Base-by-base conservation (phyloP, 2,329 filamentous ascomycete genomes). In the Stemphylium lycopersici region DNA sequence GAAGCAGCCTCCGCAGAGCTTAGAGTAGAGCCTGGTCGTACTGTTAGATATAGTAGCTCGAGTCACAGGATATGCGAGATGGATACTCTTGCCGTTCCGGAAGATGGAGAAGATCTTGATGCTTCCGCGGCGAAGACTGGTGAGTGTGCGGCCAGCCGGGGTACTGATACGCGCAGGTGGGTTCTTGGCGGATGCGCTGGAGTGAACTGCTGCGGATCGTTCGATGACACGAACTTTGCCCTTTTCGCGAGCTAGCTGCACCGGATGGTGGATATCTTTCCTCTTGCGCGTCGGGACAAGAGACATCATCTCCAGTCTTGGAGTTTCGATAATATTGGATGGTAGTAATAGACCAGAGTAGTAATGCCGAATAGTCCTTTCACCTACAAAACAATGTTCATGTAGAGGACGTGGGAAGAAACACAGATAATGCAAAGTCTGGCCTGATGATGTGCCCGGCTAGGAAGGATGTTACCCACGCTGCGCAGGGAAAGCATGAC, bases 91-190 rank as follows among this genome's bases (percentile, higher is more conserved):
- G 29, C 62, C 61, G 48, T 56, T 65, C n/a, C 71, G 66, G 36
- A 75, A 73, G 42, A 73, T 65, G 8, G 72, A 73, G 43, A 73
- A 62, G 43, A 75, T 64, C 52, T 62, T 72, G 47, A 73, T 47
- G 52, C 71, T 68, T 45, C 68, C 65, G 36, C 65, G 65, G 15
- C 71, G 70, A 22, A 75, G 47, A 24, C 63, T 69, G 29, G 52
- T 66, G 37, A 74, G 62, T 13, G 69, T 65, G 16, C 66, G 65
- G 24, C 58, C 61, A 20, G 59, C 66, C 5, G 65, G 62, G 6
- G 62, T 56, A 47, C 43, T 64, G 22, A 59, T 47, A 13, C 55
- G 62, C 16, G 58, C 26, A 10, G 56, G 61, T 38, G 61, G 59
- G 6, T 59, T 38, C 39, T 62, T 70, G 32, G 43, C 24, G 6